phyloP scores from a whole-genome alignment of 495 filamentous ascomycete genomes.

The Aspergillus incahuasiensis region DNA sequence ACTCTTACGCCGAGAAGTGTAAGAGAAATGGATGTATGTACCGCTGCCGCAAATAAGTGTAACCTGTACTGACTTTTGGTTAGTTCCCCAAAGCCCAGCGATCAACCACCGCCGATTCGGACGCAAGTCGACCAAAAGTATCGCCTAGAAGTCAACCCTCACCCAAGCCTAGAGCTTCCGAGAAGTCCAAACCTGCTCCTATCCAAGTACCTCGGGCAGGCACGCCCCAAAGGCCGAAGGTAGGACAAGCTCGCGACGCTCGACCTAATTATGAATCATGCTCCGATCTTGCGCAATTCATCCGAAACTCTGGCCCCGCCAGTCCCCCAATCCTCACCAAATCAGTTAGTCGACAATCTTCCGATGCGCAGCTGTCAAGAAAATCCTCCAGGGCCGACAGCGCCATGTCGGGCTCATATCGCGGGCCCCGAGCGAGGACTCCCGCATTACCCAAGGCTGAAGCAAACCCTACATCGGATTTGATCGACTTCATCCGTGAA shows the following conservation, averaged over 20 bases:
- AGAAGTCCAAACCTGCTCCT: conserved; percentile 27
- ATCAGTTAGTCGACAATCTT: conserved; percentile 11
- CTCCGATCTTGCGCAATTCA: conserved; percentile 79
- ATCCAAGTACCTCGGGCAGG: conserved; percentile 4
- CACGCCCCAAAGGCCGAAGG: conserved; percentile 23
- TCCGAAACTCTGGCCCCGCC: conserved; percentile 52
- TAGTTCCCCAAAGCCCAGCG: conserved; percentile 36
- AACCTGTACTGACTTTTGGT: conserved; percentile 8
- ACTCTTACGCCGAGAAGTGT: conserved; percentile 88
- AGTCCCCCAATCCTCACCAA: conserved; percentile 1
- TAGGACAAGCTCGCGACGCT: conserved; percentile 61
- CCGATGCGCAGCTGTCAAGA: conserved; percentile 19
- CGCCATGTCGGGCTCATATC: conserved; percentile 18
- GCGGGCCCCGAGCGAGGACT: conserved; percentile 53
- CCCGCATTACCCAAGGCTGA: conserved; percentile 56
- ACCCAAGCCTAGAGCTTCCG: conserved; percentile 20
- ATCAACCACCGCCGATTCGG: conserved; percentile 32
- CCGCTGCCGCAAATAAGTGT: neutral
- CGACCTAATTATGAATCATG: conserved; percentile 58
- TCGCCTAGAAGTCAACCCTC: conserved; percentile 22
- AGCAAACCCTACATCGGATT: conserved; percentile 61
- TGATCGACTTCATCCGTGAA: conserved; percentile 92
- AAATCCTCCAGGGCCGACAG: conserved; percentile 19
- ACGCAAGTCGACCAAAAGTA: conserved; percentile 16
- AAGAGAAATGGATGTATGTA: conserved; percentile 73